Conservation (phyloP, 192 early-diverging fungal species). For the Linnemannia zychae region DNA sequence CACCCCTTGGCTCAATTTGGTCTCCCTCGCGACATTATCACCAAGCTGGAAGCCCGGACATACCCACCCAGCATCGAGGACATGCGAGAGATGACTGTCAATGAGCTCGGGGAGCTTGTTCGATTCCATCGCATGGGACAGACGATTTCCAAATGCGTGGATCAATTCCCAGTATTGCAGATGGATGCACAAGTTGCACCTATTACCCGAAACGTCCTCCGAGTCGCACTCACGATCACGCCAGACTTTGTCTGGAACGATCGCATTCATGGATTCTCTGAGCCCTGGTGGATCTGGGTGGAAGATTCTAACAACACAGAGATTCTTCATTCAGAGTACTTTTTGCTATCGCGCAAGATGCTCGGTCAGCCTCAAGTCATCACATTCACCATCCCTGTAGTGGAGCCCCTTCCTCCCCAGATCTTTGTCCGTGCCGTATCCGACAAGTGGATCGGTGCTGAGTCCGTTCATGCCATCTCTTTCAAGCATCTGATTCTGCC, state of each 20-base stretch:
- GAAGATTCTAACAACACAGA: constrained; percentile 91
- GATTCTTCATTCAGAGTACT: constrained; percentile 94
- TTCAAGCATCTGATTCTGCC: constrained; percentile 95
- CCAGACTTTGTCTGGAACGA: constrained; percentile 97
- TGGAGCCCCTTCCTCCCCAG: constrained; percentile 92
- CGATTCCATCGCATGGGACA: constrained; percentile 84
- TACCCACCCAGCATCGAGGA: constrained; percentile 67
- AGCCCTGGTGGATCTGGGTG: constrained; percentile 98
- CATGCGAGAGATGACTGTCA: constrained; percentile 87
- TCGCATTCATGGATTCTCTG: constrained; percentile 88
- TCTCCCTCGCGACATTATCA: constrained; percentile 78
- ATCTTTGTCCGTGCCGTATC: constrained; percentile 94
- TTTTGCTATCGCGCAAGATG: constrained; percentile 81
- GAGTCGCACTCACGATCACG: constrained; percentile 82
- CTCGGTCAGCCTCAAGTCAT: constrained; percentile 77
- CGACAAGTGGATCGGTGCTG: constrained; percentile 95
- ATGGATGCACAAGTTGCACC: constrained; percentile 89
- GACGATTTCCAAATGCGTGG: constrained; percentile 78
- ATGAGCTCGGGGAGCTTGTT: constrained; percentile 91
- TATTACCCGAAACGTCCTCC: constrained; percentile 93
- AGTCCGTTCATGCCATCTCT: constrained; percentile 87
- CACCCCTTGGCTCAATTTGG: constrained; percentile 90
- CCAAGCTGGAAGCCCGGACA: constrained; percentile 77
- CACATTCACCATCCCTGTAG: constrained; percentile 91
- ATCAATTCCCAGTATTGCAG: constrained; percentile 88